Conservation (phyloP, 345 rosid species). For the Euphorbia peplus region DNA sequence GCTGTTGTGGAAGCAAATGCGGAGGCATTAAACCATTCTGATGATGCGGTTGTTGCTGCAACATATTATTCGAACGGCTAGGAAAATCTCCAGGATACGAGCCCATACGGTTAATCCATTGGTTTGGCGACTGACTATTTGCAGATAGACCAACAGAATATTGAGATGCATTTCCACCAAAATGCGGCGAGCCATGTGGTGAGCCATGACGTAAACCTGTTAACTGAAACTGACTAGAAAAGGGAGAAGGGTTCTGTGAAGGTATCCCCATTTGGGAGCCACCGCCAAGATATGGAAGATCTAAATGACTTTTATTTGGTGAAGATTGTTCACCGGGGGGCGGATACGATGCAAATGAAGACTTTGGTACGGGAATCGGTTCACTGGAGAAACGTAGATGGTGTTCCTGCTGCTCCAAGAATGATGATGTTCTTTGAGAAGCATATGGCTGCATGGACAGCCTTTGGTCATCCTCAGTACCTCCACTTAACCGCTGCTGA, state of each 20-base stretch:
- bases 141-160: conserved; percentile 53
- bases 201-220: conserved; percentile 60
- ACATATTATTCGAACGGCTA: conserved; percentile 43
- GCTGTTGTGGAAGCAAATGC: conserved; percentile 57
- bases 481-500: conserved; percentile 42
- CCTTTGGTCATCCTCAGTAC: conserved; percentile 46
- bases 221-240: conserved; percentile 59
- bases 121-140: conserved; percentile 50
- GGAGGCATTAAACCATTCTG: conserved; percentile 71
- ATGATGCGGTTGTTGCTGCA: conserved; percentile 60
- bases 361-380: conserved; percentile 71
- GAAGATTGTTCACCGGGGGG: conserved; percentile 65
- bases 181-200: conserved; percentile 58
- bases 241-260: conserved; percentile 55
- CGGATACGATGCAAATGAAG: conserved; percentile 62
- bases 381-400: conserved; percentile 67
- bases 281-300: conserved; percentile 52
- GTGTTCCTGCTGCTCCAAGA: conserved; percentile 52
- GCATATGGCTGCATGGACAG: conserved; percentile 66
- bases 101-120: conserved; percentile 60
- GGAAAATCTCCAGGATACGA: conserved; percentile 69
- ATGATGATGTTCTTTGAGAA: conserved; percentile 58
- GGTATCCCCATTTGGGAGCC: conserved; percentile 60
- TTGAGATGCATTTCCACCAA: conserved; percentile 54
- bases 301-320: conserved; percentile 56